These are phyloP conservation scores for Termitomyces sp. DNA, from an alignment of 768 basidiomycete genomes.

Conservation along the genomic window DNA sequence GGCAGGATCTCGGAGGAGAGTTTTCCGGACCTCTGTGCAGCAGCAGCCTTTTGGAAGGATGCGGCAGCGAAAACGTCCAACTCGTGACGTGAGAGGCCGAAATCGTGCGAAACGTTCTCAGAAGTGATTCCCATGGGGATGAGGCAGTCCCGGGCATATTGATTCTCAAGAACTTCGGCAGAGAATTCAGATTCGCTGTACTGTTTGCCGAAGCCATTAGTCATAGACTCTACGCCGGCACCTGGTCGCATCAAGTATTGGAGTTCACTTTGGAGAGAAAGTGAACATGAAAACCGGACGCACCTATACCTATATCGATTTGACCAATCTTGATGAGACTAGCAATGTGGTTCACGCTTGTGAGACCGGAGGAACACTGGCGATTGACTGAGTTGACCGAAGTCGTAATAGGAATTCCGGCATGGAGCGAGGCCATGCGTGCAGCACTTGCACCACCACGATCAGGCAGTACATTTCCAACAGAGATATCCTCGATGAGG, in stretches of 20 bases:
- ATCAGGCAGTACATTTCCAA: conserved; percentile 87
- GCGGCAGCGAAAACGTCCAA: conserved; percentile 84
- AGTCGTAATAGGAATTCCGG: conserved; percentile 76
- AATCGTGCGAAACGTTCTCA: conserved; percentile 88
- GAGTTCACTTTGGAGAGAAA: neutral
- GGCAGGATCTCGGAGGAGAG: conserved; percentile 89
- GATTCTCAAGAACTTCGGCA: conserved; percentile 59
- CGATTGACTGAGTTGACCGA: conserved; percentile 83
- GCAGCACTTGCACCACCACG: conserved; percentile 79
- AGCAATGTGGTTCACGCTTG: conserved; percentile 78
- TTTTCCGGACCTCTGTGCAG: conserved; percentile 74
- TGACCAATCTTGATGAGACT: conserved; percentile 74
- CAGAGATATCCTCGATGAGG: conserved; percentile 79
- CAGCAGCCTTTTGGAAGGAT: conserved; percentile 81
- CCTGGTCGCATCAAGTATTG: conserved; percentile 30
- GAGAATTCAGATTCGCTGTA: conserved; percentile 53
- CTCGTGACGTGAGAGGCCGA: conserved; percentile 59
- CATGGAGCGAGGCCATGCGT: conserved; percentile 82
- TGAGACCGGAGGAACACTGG: conserved; percentile 86
- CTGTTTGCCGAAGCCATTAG: conserved; percentile 59
- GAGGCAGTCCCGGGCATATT: conserved; percentile 76
- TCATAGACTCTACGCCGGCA: conserved; percentile 91
- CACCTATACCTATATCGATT: conserved; percentile 88
- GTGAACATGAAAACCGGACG: conserved; percentile 18
- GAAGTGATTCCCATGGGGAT: conserved; percentile 93